Percentiles rank a stretch among this genome's conserved stretches.
Evolutionary conservation across 805 yeast species (phyloP).

Genomic region (Wickerhamiella lipophila): DNA sequence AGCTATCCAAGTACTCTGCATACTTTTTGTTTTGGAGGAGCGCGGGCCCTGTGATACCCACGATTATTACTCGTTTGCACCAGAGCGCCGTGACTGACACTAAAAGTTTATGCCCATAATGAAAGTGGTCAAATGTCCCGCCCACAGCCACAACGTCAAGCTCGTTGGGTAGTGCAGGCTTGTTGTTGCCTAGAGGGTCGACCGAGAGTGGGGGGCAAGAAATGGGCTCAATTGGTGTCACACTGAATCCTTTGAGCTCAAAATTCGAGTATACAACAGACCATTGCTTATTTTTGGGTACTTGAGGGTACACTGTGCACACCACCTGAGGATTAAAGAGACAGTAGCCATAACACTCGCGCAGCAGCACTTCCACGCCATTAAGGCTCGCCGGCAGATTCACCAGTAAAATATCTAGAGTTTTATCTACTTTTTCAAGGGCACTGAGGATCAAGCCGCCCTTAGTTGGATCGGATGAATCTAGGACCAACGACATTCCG

Average conservation of each 20-base stretch:
- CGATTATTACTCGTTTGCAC: conserved; percentile 42
- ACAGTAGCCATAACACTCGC: conserved; percentile 6
- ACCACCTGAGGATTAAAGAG: background rate
- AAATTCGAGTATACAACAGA: background rate
- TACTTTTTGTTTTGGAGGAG: conserved; percentile 64
- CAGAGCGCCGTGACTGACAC: conserved; percentile 59
- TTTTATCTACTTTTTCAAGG: conserved; percentile 14
- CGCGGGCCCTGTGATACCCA: conserved; percentile 74
- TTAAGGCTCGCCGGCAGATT: conserved; percentile 1
- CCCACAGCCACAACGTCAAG: conserved; percentile 46
- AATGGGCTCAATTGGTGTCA: background rate
- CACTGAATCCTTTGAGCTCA: background rate
- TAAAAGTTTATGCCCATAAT: conserved; percentile 85
- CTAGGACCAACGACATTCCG: conserved; percentile 3
- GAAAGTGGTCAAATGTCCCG: conserved; percentile 94
- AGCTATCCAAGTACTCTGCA: conserved; percentile 50
- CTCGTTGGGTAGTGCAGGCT: background rate
- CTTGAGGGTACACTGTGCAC: background rate
- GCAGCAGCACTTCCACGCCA: background rate
- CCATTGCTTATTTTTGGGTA: background rate
- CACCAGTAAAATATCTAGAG: conserved; percentile 1
- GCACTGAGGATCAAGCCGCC: conserved; percentile 6
- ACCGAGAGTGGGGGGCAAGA: background rate
- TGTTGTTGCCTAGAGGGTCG: background rate
- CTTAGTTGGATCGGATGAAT: background rate